Conservation (phyloP, 148 eudicot genomes). For the Fagopyrum tataricum region DNA sequence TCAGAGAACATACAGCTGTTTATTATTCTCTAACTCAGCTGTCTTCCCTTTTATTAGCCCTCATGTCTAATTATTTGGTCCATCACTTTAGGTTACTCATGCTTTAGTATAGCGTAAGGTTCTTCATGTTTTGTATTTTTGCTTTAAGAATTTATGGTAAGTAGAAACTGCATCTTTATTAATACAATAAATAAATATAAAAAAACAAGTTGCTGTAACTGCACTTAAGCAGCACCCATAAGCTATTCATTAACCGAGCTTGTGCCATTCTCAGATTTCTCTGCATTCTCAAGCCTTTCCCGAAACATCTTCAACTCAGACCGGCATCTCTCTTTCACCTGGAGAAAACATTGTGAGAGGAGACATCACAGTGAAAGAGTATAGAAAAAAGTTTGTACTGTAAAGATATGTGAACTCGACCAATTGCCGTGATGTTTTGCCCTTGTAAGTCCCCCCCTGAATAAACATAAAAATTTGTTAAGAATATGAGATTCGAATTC, state of each 20-base stretch:
- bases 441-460: conserved; percentile 7
- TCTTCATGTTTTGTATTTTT: too few species aligned
- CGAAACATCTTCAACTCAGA: not conserved
- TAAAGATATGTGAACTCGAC: not conserved
- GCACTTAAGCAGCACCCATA: too few species aligned
- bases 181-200: too few species aligned
- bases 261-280: not conserved
- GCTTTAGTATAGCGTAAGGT: too few species aligned
- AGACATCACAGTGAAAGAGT: not conserved
- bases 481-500: not conserved
- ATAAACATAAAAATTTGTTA: not conserved
- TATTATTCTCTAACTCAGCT: too few species aligned
- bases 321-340: conserved; percentile 11
- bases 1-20: too few species aligned
- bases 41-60: too few species aligned
- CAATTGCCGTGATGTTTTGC: conserved; percentile 8
- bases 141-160: too few species aligned
- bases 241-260: not conserved
- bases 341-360: not conserved
- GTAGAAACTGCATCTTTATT: too few species aligned
- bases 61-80: too few species aligned
- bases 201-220: too few species aligned
- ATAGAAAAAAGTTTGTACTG: not conserved
- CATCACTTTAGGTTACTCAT: too few species aligned
- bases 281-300: conserved; percentile 2